Conservation (phyloP, 371 early-diverging fungal genomes). For the Haplosporangium sp. region DNA sequence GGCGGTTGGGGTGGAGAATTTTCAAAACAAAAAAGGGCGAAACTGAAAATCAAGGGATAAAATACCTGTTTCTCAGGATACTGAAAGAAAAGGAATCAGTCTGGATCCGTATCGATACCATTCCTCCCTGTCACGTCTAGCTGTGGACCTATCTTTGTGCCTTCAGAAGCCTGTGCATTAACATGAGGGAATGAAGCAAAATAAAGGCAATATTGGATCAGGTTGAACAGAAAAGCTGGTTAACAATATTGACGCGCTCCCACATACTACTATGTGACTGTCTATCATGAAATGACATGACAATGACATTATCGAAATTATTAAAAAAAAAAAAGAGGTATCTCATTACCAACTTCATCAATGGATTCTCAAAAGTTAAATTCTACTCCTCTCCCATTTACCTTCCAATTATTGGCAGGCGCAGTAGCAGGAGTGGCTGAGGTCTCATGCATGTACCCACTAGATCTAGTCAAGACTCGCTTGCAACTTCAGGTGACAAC, state of each 20-base stretch:
- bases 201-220: too few relatives aligned
- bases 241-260: too few relatives aligned
- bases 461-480: slow-evolving; percentile 94
- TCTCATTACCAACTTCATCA: neutral
- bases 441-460: slow-evolving; percentile 91
- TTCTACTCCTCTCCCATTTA: slow-evolving; percentile 79
- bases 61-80: neutral
- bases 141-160: too few relatives aligned
- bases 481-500: slow-evolving; percentile 73
- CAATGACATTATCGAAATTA: neutral
- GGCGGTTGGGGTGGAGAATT: too few relatives aligned
- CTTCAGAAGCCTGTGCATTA: too few relatives aligned
- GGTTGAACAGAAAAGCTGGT: too few relatives aligned
- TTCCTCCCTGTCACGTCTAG: neutral
- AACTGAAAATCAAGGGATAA: neutral
- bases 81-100: neutral
- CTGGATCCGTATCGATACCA: neutral
- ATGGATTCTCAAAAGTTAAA: neutral
- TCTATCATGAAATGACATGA: neutral
- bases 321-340: neutral
- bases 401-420: slow-evolving; percentile 87
- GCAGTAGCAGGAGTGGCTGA: slow-evolving; percentile 96
- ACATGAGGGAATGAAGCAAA: too few relatives aligned
- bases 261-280: too few relatives aligned
- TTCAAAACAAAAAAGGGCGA: too few relatives aligned